These are phyloP conservation scores for Clathrus columnatus DNA, from an alignment of 768 basidiomycete genomes.

Conservation along the genomic window DNA sequence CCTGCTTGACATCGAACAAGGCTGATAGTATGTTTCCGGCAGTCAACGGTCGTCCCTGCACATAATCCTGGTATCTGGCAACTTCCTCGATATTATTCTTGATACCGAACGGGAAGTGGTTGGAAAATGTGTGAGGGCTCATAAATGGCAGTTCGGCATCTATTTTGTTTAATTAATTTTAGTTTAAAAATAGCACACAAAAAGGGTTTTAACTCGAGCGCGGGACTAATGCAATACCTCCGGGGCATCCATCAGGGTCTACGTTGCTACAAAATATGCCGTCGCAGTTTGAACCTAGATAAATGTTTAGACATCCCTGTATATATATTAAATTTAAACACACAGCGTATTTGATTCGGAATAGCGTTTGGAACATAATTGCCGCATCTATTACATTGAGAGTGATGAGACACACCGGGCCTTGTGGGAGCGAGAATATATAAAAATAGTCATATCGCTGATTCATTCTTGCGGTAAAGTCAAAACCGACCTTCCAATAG, in stretches of 20 bases:
- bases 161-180: too few relatives aligned
- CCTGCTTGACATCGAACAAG: conserved; percentile 1
- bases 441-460: neutral
- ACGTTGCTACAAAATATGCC: conserved; percentile 1
- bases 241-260: neutral
- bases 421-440: neutral
- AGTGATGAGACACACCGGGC: conserved; percentile 1
- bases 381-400: neutral
- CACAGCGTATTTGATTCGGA: neutral
- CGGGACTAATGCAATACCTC: neutral
- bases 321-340: neutral
- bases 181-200: too few relatives aligned
- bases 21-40: neutral
- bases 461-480: neutral
- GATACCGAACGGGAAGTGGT: neutral
- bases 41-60: neutral
- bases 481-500: neutral
- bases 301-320: neutral
- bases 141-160: neutral
- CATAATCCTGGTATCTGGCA: neutral
- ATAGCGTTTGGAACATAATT: conserved; percentile 4
- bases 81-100: neutral
- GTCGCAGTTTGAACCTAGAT: neutral
- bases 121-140: neutral
- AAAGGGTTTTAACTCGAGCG: conserved; percentile 7